Conservation (phyloP, 768 basidiomycete genomes). For the Russula vinacea region DNA sequence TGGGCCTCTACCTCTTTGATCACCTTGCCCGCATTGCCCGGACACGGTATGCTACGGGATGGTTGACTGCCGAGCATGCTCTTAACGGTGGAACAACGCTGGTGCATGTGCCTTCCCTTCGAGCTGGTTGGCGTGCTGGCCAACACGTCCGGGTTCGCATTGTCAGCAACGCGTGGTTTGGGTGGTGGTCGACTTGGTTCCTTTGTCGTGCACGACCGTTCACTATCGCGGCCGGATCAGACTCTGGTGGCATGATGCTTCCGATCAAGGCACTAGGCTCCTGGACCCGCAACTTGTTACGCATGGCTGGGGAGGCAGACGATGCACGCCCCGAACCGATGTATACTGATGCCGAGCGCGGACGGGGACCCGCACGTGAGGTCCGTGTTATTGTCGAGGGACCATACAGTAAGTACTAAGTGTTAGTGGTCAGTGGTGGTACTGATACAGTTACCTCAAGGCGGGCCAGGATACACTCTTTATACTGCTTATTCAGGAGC, state of each 20-base stretch:
- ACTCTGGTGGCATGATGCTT: conserved; percentile 47
- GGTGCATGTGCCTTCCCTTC: conserved; percentile 45
- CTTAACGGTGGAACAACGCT: conserved; percentile 43
- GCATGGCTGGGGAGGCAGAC: conserved; percentile 40
- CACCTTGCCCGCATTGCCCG: conserved; percentile 46
- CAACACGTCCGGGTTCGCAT: conserved; percentile 58
- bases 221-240: conserved; percentile 46
- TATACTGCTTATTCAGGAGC: conserved; percentile 51
- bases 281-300: conserved; percentile 48
- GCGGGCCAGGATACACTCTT: conserved; percentile 47
- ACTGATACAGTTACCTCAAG: conserved; percentile 33
- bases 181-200: conserved; percentile 33
- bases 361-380: conserved; percentile 17
- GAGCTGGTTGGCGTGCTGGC: conserved; percentile 55
- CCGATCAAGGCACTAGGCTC: conserved; percentile 50
- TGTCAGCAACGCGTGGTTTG: conserved; percentile 41
- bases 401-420: conserved; percentile 44
- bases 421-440: background rate
- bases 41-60: conserved; percentile 46
- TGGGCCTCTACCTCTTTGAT: conserved; percentile 46
- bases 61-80: conserved; percentile 45
- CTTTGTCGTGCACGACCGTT: conserved; percentile 35
- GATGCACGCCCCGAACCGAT: conserved; percentile 34
- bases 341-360: conserved; percentile 17
- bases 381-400: conserved; percentile 51